Base-by-base conservation (phyloP, 2,329 filamentous ascomycete species). In the Talaromyces amestolkiae region DNA sequence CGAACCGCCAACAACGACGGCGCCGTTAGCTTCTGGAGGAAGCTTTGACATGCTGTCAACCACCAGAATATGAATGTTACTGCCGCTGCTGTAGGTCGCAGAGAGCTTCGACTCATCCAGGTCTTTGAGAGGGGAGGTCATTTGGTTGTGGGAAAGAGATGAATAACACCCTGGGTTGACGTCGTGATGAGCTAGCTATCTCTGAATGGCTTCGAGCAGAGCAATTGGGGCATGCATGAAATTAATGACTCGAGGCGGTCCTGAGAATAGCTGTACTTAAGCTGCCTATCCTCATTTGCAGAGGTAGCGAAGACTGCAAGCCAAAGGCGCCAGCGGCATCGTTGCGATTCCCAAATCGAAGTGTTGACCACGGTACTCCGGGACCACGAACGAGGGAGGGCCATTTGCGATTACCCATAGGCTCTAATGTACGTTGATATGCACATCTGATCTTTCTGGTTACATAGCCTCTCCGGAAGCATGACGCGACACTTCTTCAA, bases 11-110 rank as follows among this genome's bases (percentile, higher is more conserved):
- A 51, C 45, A 51, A 51, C 45, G 45, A 51, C 45, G 45, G 45
- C 45, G 45, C 45, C 45, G 45, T 51, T 51, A 51, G 45, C 45
- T 19, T 51, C 45, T 51, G 45, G 45, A 51, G 45, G 45, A 51
- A 51, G 45, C 45, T 51, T 51, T 51, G 24, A 51, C 45, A 51
- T 51, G 45, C 45, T 51, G 45, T 51, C 45, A 51, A 51, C 45
- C 45, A 51, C 45, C 6, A 51, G 45, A 51, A 51, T 11, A 51
- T 51, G 24, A 51, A 51, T 11, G 45, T 51, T 19, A 19, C 45
- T 51, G 45, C 3, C 45, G 45, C 10, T 51, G 45, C 9, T 51
- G 45, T 51, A 7, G 45, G 7, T 51, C 45, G 10, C 45, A 51
- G n/a, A 51, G 45, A 51, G 45, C 45, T 51, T 11, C 45, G 45